Conservation (phyloP, 495 filamentous ascomycete species). For the Polyplosphaeria fusca region DNA sequence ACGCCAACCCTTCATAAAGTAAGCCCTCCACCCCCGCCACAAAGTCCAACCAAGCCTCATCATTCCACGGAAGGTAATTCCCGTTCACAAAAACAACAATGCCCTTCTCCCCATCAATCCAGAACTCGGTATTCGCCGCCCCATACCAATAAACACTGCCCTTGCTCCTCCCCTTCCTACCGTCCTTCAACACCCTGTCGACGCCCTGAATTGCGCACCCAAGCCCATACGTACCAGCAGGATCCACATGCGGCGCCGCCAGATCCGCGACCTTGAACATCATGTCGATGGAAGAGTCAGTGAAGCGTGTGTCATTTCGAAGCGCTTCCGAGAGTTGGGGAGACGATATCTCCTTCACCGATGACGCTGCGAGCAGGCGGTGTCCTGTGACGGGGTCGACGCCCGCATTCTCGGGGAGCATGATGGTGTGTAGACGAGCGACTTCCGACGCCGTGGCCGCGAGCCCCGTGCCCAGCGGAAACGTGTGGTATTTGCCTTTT, state of each 20-base stretch:
- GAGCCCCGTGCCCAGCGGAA: constrained; percentile 15
- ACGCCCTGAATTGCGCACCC: constrained; percentile 20
- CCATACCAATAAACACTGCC: constrained; percentile 28
- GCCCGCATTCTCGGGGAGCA: constrained; percentile 11
- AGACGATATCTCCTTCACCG: background rate
- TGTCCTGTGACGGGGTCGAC: constrained; percentile 5
- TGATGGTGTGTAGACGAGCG: constrained; percentile 8
- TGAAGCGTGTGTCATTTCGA: constrained; percentile 2
- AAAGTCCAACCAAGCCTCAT: constrained; percentile 5
- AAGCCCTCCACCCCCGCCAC: constrained; percentile 13
- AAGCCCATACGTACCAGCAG: constrained; percentile 14
- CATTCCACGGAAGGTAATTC: constrained; percentile 24
- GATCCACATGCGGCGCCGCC: constrained; percentile 1
- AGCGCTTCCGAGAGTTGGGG: constrained; percentile 7
- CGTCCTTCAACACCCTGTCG: background rate
- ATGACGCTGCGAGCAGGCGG: background rate
- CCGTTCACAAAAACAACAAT: constrained; percentile 14
- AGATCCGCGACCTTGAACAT: background rate
- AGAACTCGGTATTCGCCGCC: constrained; percentile 25
- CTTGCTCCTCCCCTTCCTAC: constrained; percentile 14
- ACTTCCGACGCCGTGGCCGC: constrained; percentile 3
- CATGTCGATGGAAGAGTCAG: background rate
- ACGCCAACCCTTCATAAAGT: constrained; percentile 10
- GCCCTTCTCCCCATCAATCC: constrained; percentile 20
- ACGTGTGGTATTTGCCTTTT: constrained; percentile 3